A percentile compares a stretch with the other conserved stretches of the same genome.
Evolutionary conservation across 176 grass and related monocot species (phyloP).

Genomic region (Bothriochloa decipiens): DNA sequence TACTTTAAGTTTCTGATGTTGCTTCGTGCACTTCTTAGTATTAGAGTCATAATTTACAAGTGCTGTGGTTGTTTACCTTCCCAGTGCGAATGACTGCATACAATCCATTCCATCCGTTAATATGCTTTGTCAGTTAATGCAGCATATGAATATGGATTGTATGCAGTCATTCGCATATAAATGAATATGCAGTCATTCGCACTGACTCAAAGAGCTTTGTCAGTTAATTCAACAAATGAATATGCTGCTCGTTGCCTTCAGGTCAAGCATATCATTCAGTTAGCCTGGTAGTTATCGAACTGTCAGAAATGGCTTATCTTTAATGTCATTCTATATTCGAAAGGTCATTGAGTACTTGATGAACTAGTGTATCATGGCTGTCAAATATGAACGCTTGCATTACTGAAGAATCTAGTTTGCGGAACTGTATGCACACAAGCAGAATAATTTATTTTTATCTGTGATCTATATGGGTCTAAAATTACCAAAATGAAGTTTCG

Average conservation of each 20-base stretch:
- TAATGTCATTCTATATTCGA: not conserved
- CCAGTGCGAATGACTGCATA: not conserved
- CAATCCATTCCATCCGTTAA: too few relatives aligned
- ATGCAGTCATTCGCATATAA: too few relatives aligned
- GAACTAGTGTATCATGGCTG: not conserved
- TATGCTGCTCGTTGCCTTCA: slow-evolving; percentile 94
- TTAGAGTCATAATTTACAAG: slow-evolving; percentile 10
- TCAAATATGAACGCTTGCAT: slow-evolving; percentile 18
- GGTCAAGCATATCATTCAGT: slow-evolving; percentile 51
- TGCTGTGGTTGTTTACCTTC: slow-evolving; percentile 22
- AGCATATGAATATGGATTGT: slow-evolving; percentile 82
- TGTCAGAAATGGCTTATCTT: slow-evolving; percentile 3
- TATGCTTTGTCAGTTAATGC: slow-evolving; percentile 87
- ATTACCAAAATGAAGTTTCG: not conserved
- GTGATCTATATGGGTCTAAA: slow-evolving; percentile 23
- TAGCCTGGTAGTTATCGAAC: not conserved
- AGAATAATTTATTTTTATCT: not conserved
- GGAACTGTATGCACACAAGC: not conserved
- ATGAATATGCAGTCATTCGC: too few relatives aligned
- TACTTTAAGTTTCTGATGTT: not conserved
- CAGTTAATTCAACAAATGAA: slow-evolving; percentile 87
- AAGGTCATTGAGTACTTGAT: slow-evolving; percentile 10
- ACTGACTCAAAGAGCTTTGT: slow-evolving; percentile 83
- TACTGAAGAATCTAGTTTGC: slow-evolving; percentile 17
- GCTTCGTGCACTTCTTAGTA: not conserved